These are phyloP conservation scores for Trichosporon faecale DNA, from an alignment of 1,284 basidiomycete genomes.

Conservation along the genomic window DNA sequence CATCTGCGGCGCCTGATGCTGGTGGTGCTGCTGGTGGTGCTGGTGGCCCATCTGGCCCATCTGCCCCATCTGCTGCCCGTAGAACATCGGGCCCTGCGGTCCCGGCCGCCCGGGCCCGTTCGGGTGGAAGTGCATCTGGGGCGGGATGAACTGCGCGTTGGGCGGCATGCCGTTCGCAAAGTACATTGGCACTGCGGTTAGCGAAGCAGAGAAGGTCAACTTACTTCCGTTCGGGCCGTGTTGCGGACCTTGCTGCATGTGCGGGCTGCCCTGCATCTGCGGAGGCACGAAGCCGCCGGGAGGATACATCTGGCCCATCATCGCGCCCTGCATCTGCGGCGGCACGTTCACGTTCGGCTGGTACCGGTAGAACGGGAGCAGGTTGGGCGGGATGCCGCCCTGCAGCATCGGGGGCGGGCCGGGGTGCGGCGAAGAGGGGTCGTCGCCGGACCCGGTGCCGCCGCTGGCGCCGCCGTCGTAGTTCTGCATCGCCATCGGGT, in stretches of 20 bases:
- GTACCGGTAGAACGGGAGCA: conserved; percentile 38
- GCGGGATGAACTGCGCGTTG: conserved; percentile 42
- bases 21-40: conserved; percentile 23
- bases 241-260: conserved; percentile 29
- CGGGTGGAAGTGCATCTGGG: conserved; percentile 42
- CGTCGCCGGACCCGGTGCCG: conserved; percentile 15
- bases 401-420: conserved; percentile 32
- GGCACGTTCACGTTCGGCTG: conserved; percentile 36
- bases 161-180: conserved; percentile 23
- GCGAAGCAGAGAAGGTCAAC: conserved; percentile 9
- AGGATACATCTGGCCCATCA: conserved; percentile 44
- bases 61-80: conserved; percentile 29
- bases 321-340: conserved; percentile 27
- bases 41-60: background rate
- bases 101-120: conserved; percentile 22
- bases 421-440: conserved; percentile 24
- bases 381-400: conserved; percentile 34
- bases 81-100: conserved; percentile 29
- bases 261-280: conserved; percentile 29
- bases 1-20: conserved; percentile 45
- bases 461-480: background rate
- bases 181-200: conserved; percentile 26
- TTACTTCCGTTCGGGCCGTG: conserved; percentile 38
- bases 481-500: conserved; percentile 20
- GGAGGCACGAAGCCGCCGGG: conserved; percentile 30